These are phyloP conservation scores for Neurospora tetrasperma DNA, from an alignment of 495 filamentous ascomycete species.

Conservation along the genomic window DNA sequence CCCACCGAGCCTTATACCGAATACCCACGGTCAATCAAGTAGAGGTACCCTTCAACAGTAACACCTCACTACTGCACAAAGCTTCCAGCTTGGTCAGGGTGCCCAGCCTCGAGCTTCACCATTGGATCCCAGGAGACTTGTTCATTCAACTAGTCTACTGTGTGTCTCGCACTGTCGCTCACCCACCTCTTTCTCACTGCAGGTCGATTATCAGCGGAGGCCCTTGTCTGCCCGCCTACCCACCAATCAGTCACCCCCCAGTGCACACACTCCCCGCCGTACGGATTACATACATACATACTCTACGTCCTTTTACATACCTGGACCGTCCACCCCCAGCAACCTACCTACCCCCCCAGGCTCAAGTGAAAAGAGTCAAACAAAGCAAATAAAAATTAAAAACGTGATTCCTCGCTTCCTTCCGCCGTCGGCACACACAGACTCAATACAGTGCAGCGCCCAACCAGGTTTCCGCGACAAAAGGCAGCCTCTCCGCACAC, in stretches of 20 bases:
- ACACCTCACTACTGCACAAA: not conserved
- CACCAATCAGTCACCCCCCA: not conserved
- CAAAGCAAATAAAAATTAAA: constrained; percentile 32
- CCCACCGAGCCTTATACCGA: not conserved
- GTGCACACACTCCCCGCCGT: not conserved
- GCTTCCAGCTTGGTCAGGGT: not conserved
- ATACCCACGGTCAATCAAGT: not conserved
- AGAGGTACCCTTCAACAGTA: not conserved
- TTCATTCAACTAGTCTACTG: not conserved
- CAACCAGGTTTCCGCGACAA: constrained; percentile 45
- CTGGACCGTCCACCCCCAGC: constrained; percentile 11
- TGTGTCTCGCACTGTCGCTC: not conserved
- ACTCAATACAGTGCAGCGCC: constrained; percentile 43
- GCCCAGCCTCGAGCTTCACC: not conserved
- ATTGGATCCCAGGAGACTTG: not conserved
- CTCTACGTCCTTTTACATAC: constrained; percentile 6
- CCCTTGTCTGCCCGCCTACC: not conserved
- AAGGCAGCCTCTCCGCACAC: constrained; percentile 42
- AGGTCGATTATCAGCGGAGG: not conserved
- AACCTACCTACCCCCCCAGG: constrained; percentile 4
- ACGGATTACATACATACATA: not conserved
- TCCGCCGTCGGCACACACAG: constrained; percentile 34
- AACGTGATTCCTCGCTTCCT: constrained; percentile 36
- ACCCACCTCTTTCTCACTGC: not conserved
- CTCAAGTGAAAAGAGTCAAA: constrained; percentile 8